These are phyloP conservation scores for Tulasnella sp. DNA, from an alignment of 768 basidiomycete species.

Conservation along the genomic window DNA sequence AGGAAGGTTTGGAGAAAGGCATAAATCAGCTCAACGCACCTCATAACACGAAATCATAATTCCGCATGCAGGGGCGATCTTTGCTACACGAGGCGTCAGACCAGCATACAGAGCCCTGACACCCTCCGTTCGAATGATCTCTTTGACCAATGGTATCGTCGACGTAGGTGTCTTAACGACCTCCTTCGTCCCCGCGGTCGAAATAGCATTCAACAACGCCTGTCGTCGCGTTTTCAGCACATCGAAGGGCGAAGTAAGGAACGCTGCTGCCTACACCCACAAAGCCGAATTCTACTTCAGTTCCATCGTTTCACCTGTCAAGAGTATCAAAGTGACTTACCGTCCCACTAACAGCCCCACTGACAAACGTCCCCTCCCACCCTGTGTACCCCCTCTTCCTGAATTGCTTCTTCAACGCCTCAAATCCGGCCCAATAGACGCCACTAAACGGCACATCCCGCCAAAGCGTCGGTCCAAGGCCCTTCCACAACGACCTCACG, in stretches of 20 bases:
- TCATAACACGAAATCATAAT: constrained; percentile 97
- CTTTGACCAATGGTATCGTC: constrained; percentile 51
- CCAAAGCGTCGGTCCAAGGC: constrained; percentile 86
- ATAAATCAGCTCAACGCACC: constrained; percentile 26
- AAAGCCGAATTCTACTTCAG: neutral
- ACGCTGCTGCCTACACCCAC: constrained; percentile 42
- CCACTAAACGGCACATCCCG: constrained; percentile 97
- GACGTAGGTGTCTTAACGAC: constrained; percentile 29
- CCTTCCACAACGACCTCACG: constrained; percentile 68
- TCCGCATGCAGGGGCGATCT: constrained; percentile 95
- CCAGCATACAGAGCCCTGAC: constrained; percentile 69
- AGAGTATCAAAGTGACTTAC: constrained; percentile 16
- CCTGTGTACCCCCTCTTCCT: constrained; percentile 42
- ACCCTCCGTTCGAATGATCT: constrained; percentile 72
- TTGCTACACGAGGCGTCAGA: constrained; percentile 73
- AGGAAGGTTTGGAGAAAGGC: neutral
- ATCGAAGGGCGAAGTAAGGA: constrained; percentile 90
- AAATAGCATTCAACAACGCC: constrained; percentile 50
- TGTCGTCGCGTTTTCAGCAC: constrained; percentile 93
- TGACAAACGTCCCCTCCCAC: constrained; percentile 64
- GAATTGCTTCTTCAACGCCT: constrained; percentile 59
- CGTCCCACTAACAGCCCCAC: constrained; percentile 82
- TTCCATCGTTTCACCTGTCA: neutral
- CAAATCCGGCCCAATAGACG: constrained; percentile 93
- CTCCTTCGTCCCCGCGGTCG: constrained; percentile 30